A percentile compares a stretch with the other conserved stretches of the same genome.
These are phyloP conservation scores for Osmanthus fragrans DNA, from an alignment of 257 asterid genomes.

Conservation along the genomic window DNA sequence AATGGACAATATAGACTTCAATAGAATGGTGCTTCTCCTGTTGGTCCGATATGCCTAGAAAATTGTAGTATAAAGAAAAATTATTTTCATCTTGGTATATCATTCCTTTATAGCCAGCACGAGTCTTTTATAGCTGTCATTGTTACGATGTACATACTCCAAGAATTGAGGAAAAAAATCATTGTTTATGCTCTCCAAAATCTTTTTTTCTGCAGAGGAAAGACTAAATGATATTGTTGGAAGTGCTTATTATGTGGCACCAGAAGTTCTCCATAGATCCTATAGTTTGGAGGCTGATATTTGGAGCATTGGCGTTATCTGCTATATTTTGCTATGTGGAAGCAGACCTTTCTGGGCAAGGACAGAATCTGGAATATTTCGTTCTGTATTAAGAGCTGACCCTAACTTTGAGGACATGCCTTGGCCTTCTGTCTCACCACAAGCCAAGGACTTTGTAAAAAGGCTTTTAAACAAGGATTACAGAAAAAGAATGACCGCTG, in stretches of 20 bases:
- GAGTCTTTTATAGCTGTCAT: not conserved
- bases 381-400: constrained; percentile 91
- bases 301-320: constrained; percentile 96
- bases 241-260: constrained; percentile 98
- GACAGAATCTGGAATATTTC: constrained; percentile 95
- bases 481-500: constrained; percentile 96
- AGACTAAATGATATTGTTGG: constrained; percentile 97
- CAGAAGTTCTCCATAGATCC: constrained; percentile 95
- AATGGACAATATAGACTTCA: not conserved
- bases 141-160: constrained; percentile 8
- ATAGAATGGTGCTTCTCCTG: not conserved
- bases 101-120: not conserved
- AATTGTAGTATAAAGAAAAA: not conserved
- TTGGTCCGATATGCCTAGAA: not conserved
- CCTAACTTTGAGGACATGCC: constrained; percentile 92
- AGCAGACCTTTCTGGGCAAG: constrained; percentile 99
- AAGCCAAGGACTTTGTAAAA: constrained; percentile 86
- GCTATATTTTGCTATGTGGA: constrained; percentile 90
- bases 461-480: constrained; percentile 92
- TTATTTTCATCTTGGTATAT: not conserved
- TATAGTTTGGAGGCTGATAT: constrained; percentile 94
- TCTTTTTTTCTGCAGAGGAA: constrained; percentile 56
- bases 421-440: constrained; percentile 86
- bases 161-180: not conserved
- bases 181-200: not conserved